A percentile compares a stretch with the other conserved stretches of the same genome.
phyloP scores from a whole-genome alignment of 2,329 filamentous ascomycete genomes.

The Lasiodiplodia sp. region DNA sequence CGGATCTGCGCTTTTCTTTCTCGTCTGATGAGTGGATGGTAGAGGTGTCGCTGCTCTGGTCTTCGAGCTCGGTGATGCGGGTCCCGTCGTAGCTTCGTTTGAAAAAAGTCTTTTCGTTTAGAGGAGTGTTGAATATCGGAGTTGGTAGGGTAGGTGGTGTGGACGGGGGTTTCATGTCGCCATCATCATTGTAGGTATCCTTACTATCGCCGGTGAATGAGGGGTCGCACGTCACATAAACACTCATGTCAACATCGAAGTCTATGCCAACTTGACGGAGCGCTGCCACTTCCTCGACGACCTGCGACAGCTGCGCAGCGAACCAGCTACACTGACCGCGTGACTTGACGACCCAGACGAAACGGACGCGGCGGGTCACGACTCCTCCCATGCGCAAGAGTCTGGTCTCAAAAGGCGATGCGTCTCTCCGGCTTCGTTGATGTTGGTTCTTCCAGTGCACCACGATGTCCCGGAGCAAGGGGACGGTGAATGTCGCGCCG shows the following conservation, averaged over 20 bases:
- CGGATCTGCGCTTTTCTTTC: neutral
- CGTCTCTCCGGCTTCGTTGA: neutral
- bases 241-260: constrained; percentile 58
- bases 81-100: constrained; percentile 35
- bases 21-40: constrained; percentile 25
- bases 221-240: constrained; percentile 64
- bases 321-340: constrained; percentile 62
- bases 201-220: constrained; percentile 53
- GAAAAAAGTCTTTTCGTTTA: constrained; percentile 31
- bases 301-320: constrained; percentile 55
- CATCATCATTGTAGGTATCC: constrained; percentile 35
- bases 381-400: constrained; percentile 35
- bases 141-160: neutral
- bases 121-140: neutral
- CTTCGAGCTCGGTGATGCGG: constrained; percentile 37
- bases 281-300: constrained; percentile 52
- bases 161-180: neutral
- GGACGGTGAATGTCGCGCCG: constrained; percentile 65
- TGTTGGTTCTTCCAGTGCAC: constrained; percentile 50
- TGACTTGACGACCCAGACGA: constrained; percentile 67
- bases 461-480: constrained; percentile 64
- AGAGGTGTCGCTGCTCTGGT: constrained; percentile 28
- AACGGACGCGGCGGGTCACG: constrained; percentile 59
- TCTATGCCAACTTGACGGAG: constrained; percentile 47
- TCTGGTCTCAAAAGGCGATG: neutral